Percentiles rank a stretch among this genome's conserved stretches.
Evolutionary conservation across 768 basidiomycete genomes (phyloP).

Genomic region (Neoboletus brunneissimus): DNA sequence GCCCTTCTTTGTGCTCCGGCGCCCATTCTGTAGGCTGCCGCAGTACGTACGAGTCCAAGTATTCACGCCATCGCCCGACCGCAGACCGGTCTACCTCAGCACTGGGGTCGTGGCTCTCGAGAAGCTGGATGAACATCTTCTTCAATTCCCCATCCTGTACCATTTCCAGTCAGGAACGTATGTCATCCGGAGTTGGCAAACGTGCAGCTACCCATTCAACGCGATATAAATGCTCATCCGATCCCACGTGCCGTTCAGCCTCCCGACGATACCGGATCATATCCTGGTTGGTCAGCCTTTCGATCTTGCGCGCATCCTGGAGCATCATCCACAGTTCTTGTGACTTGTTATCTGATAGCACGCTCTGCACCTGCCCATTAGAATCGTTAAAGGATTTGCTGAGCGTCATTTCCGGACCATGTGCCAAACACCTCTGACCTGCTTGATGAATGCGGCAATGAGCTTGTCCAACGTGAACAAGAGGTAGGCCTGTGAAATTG

Average conservation of each 20-base stretch:
- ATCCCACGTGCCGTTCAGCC: constrained; percentile 71
- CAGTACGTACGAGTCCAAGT: constrained; percentile 71
- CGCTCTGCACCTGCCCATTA: constrained; percentile 73
- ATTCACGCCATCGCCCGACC: constrained; percentile 65
- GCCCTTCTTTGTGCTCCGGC: constrained; percentile 39
- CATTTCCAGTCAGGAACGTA: constrained; percentile 13
- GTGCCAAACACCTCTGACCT: constrained; percentile 46
- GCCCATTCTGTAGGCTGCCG: constrained; percentile 71
- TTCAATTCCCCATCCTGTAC: constrained; percentile 53
- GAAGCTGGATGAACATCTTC: constrained; percentile 58
- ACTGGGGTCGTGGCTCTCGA: constrained; percentile 64
- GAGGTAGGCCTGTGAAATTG: constrained; percentile 71
- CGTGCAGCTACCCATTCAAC: constrained; percentile 68
- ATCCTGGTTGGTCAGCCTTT: constrained; percentile 56
- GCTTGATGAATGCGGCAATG: constrained; percentile 85
- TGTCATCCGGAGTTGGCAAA: not conserved
- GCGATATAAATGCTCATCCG: constrained; percentile 74
- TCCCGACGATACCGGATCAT: constrained; percentile 75
- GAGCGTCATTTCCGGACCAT: not conserved
- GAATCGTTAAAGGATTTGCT: not conserved
- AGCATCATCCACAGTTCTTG: constrained; percentile 82
- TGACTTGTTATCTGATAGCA: constrained; percentile 79
- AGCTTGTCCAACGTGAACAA: constrained; percentile 94
- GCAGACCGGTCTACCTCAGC: constrained; percentile 50
- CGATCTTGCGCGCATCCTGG: constrained; percentile 56